Conservation (phyloP, 2,329 filamentous ascomycete genomes). For the Penicillium italicum region DNA sequence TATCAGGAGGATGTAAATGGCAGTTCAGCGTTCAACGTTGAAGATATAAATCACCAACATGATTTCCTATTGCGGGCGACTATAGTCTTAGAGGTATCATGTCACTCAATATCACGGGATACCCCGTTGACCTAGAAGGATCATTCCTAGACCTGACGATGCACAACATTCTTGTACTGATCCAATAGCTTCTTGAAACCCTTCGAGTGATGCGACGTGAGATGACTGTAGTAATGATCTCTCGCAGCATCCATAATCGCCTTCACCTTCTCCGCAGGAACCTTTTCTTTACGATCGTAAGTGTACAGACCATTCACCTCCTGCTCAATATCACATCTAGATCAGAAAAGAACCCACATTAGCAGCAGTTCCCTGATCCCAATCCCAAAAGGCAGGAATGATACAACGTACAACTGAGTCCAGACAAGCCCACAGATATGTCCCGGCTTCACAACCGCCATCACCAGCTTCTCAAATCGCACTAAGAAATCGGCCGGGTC, state of each 20-base stretch:
- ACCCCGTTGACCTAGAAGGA: no score
- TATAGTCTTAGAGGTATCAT: background rate
- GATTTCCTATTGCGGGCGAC: background rate
- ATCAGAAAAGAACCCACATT: background rate
- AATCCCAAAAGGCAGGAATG: background rate
- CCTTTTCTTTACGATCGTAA: slow-evolving; percentile 59
- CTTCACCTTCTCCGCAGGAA: slow-evolving; percentile 56
- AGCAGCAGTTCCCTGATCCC: background rate
- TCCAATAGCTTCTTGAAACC: slow-evolving; percentile 19
- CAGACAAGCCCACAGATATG: slow-evolving; percentile 63
- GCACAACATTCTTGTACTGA: slow-evolving; percentile 14
- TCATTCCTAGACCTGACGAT: slow-evolving; percentile 1
- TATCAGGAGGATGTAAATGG: no score
- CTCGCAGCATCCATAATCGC: slow-evolving; percentile 55
- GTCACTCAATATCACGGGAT: background rate
- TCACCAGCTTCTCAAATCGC: slow-evolving; percentile 57
- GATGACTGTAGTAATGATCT: slow-evolving; percentile 43
- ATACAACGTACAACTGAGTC: slow-evolving; percentile 53
- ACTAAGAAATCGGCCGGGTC: slow-evolving; percentile 58
- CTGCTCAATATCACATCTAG: slow-evolving; percentile 58
- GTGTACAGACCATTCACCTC: slow-evolving; percentile 66
- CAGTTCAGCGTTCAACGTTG: no score
- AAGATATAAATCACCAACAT: background rate
- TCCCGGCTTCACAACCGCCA: slow-evolving; percentile 55
- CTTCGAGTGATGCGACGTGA: slow-evolving; percentile 17